A percentile compares a stretch with the other conserved stretches of the same genome.
Conservation (phyloP, 768 basidiomycete genomes). For the Mycena rosella region DNA sequence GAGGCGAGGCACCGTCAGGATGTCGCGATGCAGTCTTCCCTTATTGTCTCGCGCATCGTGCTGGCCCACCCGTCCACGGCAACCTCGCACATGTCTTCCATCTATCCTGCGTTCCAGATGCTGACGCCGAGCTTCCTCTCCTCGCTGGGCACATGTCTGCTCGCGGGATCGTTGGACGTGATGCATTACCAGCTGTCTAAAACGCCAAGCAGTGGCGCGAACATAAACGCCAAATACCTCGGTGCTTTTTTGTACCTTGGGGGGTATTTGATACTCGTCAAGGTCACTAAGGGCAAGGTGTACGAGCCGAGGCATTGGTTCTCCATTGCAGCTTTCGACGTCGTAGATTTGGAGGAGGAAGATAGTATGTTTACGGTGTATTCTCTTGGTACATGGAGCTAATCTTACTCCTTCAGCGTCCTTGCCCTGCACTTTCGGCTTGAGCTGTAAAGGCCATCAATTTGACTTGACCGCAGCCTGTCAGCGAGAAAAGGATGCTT, state of each 20-base stretch:
- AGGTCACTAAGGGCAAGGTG: slow-evolving; percentile 81
- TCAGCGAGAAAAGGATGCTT: slow-evolving; percentile 86
- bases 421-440: slow-evolving; percentile 85
- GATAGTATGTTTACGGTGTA: slow-evolving; percentile 70
- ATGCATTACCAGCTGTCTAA: slow-evolving; percentile 73
- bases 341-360: slow-evolving; percentile 75
- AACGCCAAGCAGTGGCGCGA: slow-evolving; percentile 57
- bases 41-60: slow-evolving; percentile 76
- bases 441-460: slow-evolving; percentile 75
- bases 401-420: slow-evolving; percentile 63
- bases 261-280: slow-evolving; percentile 89
- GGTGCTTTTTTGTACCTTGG: slow-evolving; percentile 91
- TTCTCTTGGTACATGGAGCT: slow-evolving; percentile 14
- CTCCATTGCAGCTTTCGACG: slow-evolving; percentile 76
- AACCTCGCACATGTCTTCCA: slow-evolving; percentile 39
- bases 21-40: slow-evolving; percentile 71
- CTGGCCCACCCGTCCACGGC: slow-evolving; percentile 48
- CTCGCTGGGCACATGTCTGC: slow-evolving; percentile 81
- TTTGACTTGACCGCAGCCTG: slow-evolving; percentile 93
- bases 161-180: slow-evolving; percentile 91
- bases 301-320: slow-evolving; percentile 96
- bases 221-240: slow-evolving; percentile 85
- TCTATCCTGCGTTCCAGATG: slow-evolving; percentile 49
- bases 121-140: slow-evolving; percentile 71
- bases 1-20: slow-evolving; percentile 81